Percentiles rank a stretch among this genome's conserved stretches.
Evolutionary conservation across 2,329 filamentous ascomycete species (phyloP).

Genomic region (Fusarium sp.): DNA sequence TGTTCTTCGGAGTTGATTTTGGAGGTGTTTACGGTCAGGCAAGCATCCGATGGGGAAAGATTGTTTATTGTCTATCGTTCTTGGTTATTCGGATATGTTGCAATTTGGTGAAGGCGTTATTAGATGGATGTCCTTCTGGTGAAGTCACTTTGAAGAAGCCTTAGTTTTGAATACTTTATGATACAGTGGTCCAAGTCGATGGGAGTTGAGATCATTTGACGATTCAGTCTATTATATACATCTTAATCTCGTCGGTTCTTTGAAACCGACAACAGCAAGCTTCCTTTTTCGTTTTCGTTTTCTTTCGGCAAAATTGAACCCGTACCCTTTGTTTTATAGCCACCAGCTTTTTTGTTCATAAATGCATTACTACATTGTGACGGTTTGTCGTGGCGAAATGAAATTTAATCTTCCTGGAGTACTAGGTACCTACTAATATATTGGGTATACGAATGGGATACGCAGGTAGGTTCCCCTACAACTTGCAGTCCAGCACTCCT

Average conservation of each 20-base stretch:
- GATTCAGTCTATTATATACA: slow-evolving; percentile 40
- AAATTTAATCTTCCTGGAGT: background rate
- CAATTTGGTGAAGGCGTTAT: slow-evolving; percentile 37
- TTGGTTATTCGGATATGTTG: slow-evolving; percentile 33
- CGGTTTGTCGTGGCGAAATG: background rate
- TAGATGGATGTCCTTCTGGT: slow-evolving; percentile 23
- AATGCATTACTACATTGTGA: background rate
- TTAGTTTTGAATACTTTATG: slow-evolving; percentile 38
- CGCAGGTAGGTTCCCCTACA: background rate
- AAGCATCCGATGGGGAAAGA: slow-evolving; percentile 40
- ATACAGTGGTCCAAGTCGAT: slow-evolving; percentile 34
- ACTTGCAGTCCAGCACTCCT: background rate
- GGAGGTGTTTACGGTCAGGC: slow-evolving; percentile 32
- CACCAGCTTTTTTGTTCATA: background rate
- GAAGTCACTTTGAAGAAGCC: slow-evolving; percentile 27
- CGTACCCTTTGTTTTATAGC: background rate
- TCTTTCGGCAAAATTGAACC: slow-evolving; percentile 3
- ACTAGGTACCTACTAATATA: background rate
- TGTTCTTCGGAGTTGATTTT: slow-evolving; percentile 29
- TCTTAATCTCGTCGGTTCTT: slow-evolving; percentile 39
- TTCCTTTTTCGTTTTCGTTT: background rate
- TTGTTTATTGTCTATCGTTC: slow-evolving; percentile 10
- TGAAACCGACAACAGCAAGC: slow-evolving; percentile 1
- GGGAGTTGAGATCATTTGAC: slow-evolving; percentile 37
- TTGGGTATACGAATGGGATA: background rate